These are phyloP conservation scores for Pichia sp. DNA, from an alignment of 1,139 yeast species.

Conservation along the genomic window DNA sequence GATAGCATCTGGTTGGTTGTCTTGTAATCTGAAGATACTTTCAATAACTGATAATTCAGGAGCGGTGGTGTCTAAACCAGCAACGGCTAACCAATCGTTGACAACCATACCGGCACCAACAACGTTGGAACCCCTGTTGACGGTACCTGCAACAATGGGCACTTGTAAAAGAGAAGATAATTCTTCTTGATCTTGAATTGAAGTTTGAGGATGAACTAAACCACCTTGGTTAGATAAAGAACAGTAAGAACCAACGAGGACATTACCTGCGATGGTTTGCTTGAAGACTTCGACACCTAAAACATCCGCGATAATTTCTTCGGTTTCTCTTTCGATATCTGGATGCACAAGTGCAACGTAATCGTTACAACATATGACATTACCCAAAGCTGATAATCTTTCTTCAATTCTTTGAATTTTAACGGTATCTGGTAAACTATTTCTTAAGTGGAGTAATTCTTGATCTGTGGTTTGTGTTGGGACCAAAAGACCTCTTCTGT, in stretches of 20 bases:
- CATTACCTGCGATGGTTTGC: constrained; percentile 98
- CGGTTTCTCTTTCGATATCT: constrained; percentile 98
- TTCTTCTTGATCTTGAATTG: constrained; percentile 98
- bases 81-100: constrained; percentile 96
- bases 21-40: constrained; percentile 90
- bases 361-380: constrained; percentile 98
- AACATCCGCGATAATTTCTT: constrained; percentile 98
- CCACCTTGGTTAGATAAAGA: constrained; percentile 97
- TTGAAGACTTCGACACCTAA: constrained; percentile 99
- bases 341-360: constrained; percentile 99
- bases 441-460: constrained; percentile 96
- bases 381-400: constrained; percentile 94
- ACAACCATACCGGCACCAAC: constrained; percentile 99
- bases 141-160: constrained; percentile 98
- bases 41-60: constrained; percentile 97
- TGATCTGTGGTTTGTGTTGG: constrained; percentile 99
- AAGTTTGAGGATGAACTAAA: constrained; percentile 95
- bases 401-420: constrained; percentile 98
- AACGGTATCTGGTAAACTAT: constrained; percentile 94
- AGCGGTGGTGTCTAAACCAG: constrained; percentile 97
- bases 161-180: constrained; percentile 93
- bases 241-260: constrained; percentile 95
- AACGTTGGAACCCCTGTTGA: constrained; percentile 95
- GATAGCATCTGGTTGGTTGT: constrained; percentile 83
- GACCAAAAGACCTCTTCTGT: constrained; percentile 94